Conservation (phyloP, 495 filamentous ascomycete species). For the Sphaerosporella brunnea region DNA sequence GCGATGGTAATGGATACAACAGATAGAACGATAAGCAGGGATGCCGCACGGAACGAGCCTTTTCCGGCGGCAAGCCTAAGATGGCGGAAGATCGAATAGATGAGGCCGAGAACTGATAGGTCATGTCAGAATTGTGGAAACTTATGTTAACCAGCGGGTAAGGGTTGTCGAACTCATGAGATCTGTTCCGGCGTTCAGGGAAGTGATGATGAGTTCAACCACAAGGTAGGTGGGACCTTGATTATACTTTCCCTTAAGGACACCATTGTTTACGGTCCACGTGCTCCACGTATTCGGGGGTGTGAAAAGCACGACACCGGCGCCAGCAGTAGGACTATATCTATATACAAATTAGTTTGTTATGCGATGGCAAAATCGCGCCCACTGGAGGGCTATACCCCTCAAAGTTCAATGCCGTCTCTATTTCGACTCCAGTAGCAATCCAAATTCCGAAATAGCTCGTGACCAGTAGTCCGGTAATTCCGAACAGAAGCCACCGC, state of each 20-base stretch:
- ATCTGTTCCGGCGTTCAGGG: constrained; percentile 5
- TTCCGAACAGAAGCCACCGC: not conserved
- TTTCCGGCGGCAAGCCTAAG: constrained; percentile 1
- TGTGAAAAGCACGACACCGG: constrained; percentile 6
- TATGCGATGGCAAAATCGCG: not conserved
- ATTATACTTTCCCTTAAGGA: not conserved
- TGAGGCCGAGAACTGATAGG: not conserved
- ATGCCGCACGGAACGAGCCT: not conserved
- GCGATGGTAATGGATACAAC: not conserved
- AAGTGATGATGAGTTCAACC: constrained; percentile 5
- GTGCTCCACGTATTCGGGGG: constrained; percentile 5
- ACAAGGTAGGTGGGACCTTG: not conserved
- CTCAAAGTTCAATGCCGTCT: not conserved
- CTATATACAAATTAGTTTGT: not conserved
- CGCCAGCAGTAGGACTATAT: constrained; percentile 6
- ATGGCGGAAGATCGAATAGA: constrained; percentile 7
- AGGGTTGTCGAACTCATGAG: not conserved
- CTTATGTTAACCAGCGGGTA: too few relatives aligned
- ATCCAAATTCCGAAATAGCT: constrained; percentile 2
- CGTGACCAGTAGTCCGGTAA: not conserved
- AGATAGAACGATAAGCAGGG: not conserved
- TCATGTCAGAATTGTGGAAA: too few relatives aligned
- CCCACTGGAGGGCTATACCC: not conserved
- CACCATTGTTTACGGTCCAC: not conserved
- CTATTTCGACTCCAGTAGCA: constrained; percentile 1